Percentiles rank a stretch among this genome's conserved stretches.
Evolutionary conservation across 2,329 filamentous ascomycete species (phyloP).

Genomic region (Trichophyton verrucosum): DNA sequence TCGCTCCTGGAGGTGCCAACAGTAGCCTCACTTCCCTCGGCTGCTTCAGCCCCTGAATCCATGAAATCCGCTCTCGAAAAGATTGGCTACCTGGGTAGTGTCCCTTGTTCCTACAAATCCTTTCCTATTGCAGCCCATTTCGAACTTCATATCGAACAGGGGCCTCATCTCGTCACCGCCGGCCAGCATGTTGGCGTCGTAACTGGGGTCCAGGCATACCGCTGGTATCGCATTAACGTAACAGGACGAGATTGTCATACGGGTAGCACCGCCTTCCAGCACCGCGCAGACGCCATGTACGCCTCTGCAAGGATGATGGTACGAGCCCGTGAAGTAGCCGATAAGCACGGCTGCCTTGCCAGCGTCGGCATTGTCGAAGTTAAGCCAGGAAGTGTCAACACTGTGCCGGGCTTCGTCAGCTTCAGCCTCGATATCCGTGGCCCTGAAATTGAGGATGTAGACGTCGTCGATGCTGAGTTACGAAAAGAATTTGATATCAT

Average conservation of each 20-base stretch:
- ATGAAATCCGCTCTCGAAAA: slow-evolving; percentile 57
- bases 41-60: slow-evolving; percentile 45
- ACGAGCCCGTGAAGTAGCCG: slow-evolving; percentile 51
- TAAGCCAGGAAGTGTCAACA: slow-evolving; percentile 59
- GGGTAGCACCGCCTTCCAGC: slow-evolving; percentile 57
- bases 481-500: slow-evolving; percentile 48
- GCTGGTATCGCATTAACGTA: slow-evolving; percentile 58
- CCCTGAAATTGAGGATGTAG: slow-evolving; percentile 44
- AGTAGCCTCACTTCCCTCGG: slow-evolving; percentile 30
- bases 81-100: slow-evolving; percentile 55
- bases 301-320: slow-evolving; percentile 56
- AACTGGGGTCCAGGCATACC: slow-evolving; percentile 60
- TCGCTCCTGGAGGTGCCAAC: slow-evolving; percentile 48
- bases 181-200: slow-evolving; percentile 57
- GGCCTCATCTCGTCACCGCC: slow-evolving; percentile 56
- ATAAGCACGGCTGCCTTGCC: slow-evolving; percentile 48
- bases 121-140: slow-evolving; percentile 65
- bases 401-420: slow-evolving; percentile 54
- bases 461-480: slow-evolving; percentile 45
- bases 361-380: slow-evolving; percentile 58
- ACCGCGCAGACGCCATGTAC: slow-evolving; percentile 56
- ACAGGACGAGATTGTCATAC: slow-evolving; percentile 59
- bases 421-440: slow-evolving; percentile 59
- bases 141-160: slow-evolving; percentile 77
- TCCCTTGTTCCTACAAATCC: slow-evolving; percentile 44